A percentile compares a stretch with the other conserved stretches of the same genome.
Conservation (phyloP, 2,329 filamentous ascomycete species). For the Nakataea oryzae region DNA sequence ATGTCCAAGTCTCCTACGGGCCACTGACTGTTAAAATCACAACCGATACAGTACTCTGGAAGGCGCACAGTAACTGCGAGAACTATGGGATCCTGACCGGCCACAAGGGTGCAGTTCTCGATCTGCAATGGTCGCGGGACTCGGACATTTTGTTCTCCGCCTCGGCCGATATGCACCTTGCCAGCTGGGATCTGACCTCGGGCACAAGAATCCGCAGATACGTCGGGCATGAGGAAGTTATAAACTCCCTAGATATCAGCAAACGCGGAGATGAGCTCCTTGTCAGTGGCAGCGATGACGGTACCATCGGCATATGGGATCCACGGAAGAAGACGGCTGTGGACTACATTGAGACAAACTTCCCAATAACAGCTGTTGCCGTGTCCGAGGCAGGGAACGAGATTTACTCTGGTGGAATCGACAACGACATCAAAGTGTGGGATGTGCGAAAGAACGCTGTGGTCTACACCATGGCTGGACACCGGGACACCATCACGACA, state of each 20-base stretch:
- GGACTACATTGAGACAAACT: slow-evolving; percentile 82
- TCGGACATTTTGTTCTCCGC: slow-evolving; percentile 84
- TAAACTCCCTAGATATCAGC: slow-evolving; percentile 85
- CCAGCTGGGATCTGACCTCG: slow-evolving; percentile 89
- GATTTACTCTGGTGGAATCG: slow-evolving; percentile 87
- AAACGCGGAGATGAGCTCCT: slow-evolving; percentile 83
- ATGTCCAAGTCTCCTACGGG: not conserved
- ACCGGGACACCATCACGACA: slow-evolving; percentile 86
- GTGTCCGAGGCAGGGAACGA: slow-evolving; percentile 93
- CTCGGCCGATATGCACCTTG: slow-evolving; percentile 85
- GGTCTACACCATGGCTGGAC: slow-evolving; percentile 78
- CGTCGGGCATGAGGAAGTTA: slow-evolving; percentile 87
- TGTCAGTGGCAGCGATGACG: slow-evolving; percentile 87
- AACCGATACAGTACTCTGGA: slow-evolving; percentile 66
- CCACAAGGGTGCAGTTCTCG: slow-evolving; percentile 83
- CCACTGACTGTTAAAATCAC: not conserved
- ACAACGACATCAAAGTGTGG: slow-evolving; percentile 97
- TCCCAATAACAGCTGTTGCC: slow-evolving; percentile 83
- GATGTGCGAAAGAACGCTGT: slow-evolving; percentile 86
- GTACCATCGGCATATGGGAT: slow-evolving; percentile 92
- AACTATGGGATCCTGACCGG: slow-evolving; percentile 87
- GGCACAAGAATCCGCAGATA: slow-evolving; percentile 89
- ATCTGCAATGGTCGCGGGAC: slow-evolving; percentile 95
- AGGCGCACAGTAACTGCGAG: slow-evolving; percentile 83
- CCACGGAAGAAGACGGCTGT: slow-evolving; percentile 80